Conservation (phyloP, 805 yeast genomes). For the Cyberlindnera suaveolens region DNA sequence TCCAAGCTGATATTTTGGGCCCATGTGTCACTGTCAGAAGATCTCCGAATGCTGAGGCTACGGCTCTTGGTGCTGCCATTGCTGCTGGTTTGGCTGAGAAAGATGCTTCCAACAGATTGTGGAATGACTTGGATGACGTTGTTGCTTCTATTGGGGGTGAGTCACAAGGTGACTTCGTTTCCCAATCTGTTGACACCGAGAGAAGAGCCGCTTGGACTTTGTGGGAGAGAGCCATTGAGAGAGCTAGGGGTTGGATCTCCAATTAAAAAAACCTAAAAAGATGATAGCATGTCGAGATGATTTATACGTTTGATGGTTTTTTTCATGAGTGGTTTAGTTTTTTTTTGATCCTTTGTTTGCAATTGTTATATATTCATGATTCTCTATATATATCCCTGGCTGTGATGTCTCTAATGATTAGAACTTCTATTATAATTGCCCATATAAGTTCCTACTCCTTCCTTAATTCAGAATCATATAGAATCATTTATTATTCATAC, state of each 20-base stretch:
- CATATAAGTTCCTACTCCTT: too few species aligned
- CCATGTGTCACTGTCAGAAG: constrained; percentile 77
- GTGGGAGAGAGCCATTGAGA: constrained; percentile 82
- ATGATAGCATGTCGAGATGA: constrained; percentile 45
- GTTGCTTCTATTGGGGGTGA: constrained; percentile 33
- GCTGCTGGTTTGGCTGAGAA: constrained; percentile 74
- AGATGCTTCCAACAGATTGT: constrained; percentile 52
- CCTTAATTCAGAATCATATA: too few species aligned
- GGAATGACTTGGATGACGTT: constrained; percentile 74
- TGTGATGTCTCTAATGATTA: too few species aligned
- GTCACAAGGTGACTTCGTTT: constrained; percentile 28
- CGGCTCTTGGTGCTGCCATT: constrained; percentile 94
- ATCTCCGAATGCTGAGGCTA: constrained; percentile 81
- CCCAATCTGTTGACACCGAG: constrained; percentile 45
- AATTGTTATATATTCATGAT: too few species aligned
- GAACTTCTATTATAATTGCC: too few species aligned
- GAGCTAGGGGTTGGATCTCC: constrained; percentile 74
- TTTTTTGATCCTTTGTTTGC: too few species aligned
- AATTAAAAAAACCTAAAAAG: constrained; percentile 1
- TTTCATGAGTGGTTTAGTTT: background rate
- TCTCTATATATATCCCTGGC: too few species aligned
- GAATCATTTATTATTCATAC: too few species aligned
- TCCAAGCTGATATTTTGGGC: constrained; percentile 88
- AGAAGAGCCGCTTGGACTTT: constrained; percentile 61
- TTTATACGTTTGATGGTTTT: background rate